Evolutionary conservation across 139 green algal species (phyloP).

Genomic region (Marvania coccoides): DNA sequence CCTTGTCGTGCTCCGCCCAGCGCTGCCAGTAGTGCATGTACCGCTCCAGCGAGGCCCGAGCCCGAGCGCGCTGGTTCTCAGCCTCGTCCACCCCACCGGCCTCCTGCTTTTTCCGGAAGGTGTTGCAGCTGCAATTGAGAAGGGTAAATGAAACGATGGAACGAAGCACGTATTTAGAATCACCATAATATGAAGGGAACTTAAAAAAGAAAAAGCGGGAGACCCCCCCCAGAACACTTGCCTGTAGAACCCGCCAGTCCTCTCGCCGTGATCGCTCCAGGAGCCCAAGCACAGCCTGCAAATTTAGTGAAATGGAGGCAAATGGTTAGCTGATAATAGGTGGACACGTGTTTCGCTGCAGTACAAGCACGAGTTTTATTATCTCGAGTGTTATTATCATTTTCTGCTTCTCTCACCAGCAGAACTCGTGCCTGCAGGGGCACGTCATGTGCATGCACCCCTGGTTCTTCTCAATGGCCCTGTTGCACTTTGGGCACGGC

Average conservation of each 20-base stretch:
- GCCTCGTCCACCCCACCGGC: conserved; percentile 82
- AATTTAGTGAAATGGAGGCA: conserved; percentile 46
- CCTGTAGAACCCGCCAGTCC: conserved; percentile 95
- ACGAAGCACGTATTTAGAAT: too few species aligned
- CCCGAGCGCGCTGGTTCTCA: conserved; percentile 65
- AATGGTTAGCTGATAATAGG: not conserved
- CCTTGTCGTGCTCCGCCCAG: conserved; percentile 63
- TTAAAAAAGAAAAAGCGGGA: too few species aligned
- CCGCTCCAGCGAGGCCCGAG: conserved; percentile 79
- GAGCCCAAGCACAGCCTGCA: conserved; percentile 63
- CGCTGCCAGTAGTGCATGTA: conserved; percentile 88
- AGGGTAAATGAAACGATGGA: too few species aligned
- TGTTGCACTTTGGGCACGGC: conserved; percentile 67
- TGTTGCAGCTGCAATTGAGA: conserved; percentile 4
- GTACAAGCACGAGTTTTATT: not conserved
- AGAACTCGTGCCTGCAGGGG: conserved; percentile 57
- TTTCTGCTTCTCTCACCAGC: conserved; percentile 35
- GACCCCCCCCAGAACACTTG: too few species aligned
- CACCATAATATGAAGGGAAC: too few species aligned
- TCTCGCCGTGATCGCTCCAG: conserved; percentile 91
- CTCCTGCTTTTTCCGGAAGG: conserved; percentile 35
- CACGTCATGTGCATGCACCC: conserved; percentile 89
- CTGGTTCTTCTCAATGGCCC: conserved; percentile 83
- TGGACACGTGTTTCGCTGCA: too few species aligned
- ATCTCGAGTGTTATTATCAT: not conserved